phyloP scores from a whole-genome alignment of 2,329 filamentous ascomycete species.

The Diaporthe destruens region DNA sequence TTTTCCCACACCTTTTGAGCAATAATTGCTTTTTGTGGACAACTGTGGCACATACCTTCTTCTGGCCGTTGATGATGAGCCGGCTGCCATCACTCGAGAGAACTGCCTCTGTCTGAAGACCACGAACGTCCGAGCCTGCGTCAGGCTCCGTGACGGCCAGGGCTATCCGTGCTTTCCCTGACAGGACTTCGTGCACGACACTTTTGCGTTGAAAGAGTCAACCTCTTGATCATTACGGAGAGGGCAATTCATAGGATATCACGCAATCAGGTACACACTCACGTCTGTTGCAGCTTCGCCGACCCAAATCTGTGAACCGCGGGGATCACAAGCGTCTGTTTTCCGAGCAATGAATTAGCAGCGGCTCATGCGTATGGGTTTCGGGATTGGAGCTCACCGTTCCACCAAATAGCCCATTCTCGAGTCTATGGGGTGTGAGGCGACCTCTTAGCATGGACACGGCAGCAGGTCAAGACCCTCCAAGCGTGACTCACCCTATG shows the following conservation, averaged over 20 bases:
- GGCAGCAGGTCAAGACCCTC: no score
- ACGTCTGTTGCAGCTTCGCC: slow-evolving; percentile 44
- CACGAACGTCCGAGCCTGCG: slow-evolving; percentile 43
- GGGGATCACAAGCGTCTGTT: slow-evolving; percentile 40
- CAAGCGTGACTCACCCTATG: slow-evolving; percentile 43
- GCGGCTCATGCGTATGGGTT: no score
- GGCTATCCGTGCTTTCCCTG: slow-evolving; percentile 50
- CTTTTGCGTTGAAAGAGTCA: slow-evolving; percentile 31
- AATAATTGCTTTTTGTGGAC: no score
- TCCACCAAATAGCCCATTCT: slow-evolving; percentile 40
- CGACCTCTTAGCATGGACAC: no score
- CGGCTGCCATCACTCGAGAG: slow-evolving; percentile 41
- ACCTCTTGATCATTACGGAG: slow-evolving; percentile 34
- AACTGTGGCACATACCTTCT: slow-evolving; percentile 53
- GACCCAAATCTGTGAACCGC: slow-evolving; percentile 47
- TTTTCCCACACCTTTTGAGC: no score
- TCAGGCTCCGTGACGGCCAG: slow-evolving; percentile 45
- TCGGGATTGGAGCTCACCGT: background rate
- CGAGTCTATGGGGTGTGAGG: slow-evolving; percentile 12
- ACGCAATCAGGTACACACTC: slow-evolving; percentile 37
- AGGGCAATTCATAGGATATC: background rate
- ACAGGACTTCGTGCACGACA: slow-evolving; percentile 51
- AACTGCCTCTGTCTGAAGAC: slow-evolving; percentile 41
- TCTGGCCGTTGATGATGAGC: slow-evolving; percentile 71
- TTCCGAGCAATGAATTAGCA: no score